Evolutionary conservation across 495 filamentous ascomycete genomes (phyloP).

Genomic region (Talaromyces proteolyticus): DNA sequence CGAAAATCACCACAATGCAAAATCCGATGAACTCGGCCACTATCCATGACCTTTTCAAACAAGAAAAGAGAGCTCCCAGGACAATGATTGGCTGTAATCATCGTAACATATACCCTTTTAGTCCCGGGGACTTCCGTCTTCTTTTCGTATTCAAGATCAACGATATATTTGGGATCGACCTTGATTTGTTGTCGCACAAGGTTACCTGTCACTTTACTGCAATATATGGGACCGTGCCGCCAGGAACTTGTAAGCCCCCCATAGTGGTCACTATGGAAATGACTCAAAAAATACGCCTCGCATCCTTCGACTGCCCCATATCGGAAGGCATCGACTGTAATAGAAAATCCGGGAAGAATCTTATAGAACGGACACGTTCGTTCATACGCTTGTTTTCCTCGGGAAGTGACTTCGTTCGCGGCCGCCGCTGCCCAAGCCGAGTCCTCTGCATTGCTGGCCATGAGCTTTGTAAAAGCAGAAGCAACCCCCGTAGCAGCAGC

Average conservation of each 20-base stretch:
- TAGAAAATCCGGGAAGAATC: conserved; percentile 84
- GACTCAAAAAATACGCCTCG: conserved; percentile 93
- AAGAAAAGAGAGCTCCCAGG: conserved; percentile 91
- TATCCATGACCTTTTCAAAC: conserved; percentile 72
- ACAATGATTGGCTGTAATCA: conserved; percentile 97
- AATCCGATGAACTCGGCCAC: conserved; percentile 63
- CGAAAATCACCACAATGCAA: conserved; percentile 96
- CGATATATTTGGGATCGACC: conserved; percentile 80
- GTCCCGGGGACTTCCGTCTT: conserved; percentile 73
- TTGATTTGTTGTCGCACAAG: conserved; percentile 79
- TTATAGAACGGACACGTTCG: conserved; percentile 98
- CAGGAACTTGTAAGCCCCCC: conserved; percentile 82
- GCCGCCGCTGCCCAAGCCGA: conserved; percentile 84
- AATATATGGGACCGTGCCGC: conserved; percentile 94
- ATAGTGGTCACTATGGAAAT: conserved; percentile 98
- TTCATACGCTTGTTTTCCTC: conserved; percentile 85
- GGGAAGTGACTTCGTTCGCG: conserved; percentile 65
- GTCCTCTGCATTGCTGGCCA: conserved; percentile 87
- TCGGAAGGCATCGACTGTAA: conserved; percentile 93
- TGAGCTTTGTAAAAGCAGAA: conserved; percentile 86
- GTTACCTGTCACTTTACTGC: conserved; percentile 85
- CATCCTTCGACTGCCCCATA: conserved; percentile 91
- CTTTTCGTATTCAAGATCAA: conserved; percentile 81
- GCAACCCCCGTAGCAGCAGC: conserved; percentile 29
- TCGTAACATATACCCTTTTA: conserved; percentile 77